phyloP scores from a whole-genome alignment of 2,329 filamentous ascomycete species.

The Botrytis fragariae region DNA sequence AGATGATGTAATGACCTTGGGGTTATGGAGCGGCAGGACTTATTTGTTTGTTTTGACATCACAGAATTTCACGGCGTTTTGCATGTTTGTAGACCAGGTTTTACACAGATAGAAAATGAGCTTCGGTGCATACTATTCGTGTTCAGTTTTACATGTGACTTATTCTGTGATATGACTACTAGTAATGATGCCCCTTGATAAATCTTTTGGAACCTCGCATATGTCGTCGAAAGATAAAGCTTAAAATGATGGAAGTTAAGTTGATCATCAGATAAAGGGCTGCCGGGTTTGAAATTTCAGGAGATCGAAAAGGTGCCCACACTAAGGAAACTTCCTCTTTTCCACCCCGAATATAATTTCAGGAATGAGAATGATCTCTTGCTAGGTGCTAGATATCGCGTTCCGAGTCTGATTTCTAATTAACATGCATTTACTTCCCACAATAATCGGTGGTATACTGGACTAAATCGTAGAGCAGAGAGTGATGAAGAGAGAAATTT shows the following conservation, averaged over 20 bases:
- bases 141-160: too few species aligned
- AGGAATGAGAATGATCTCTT: too few species aligned
- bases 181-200: neutral
- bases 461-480: too few species aligned
- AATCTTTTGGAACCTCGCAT: fast-evolving
- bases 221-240: fast-evolving
- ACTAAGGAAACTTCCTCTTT: too few species aligned
- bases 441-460: too few species aligned
- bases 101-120: neutral
- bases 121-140: neutral
- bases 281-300: neutral
- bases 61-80: neutral
- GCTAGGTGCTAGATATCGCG: too few species aligned
- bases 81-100: neutral
- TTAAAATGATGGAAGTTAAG: neutral
- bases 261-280: neutral
- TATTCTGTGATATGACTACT: neutral
- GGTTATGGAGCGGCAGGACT: neutral
- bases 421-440: too few species aligned
- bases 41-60: neutral
- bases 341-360: too few species aligned
- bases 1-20: too few species aligned
- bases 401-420: too few species aligned
- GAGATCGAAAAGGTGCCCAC: fast-evolving
- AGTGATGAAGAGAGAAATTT: too few species aligned